Evolutionary conservation across 495 filamentous ascomycete genomes (phyloP).

Genomic region (Sordaria brevicollis): DNA sequence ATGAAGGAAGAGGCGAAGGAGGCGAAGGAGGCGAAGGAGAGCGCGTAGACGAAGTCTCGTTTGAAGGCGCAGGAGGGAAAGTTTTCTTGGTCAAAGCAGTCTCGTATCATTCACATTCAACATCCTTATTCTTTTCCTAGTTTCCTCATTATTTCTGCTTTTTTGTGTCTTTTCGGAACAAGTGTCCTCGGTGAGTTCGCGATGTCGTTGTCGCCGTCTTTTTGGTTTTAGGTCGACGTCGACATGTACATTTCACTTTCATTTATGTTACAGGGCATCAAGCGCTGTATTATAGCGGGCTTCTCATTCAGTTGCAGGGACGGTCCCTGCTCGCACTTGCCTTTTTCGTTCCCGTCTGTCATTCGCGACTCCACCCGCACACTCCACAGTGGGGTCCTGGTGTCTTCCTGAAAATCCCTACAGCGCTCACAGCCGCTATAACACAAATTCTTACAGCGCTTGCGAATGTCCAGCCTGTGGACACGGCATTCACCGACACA

Average conservation of each 20-base stretch:
- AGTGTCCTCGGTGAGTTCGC: background rate
- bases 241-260: background rate
- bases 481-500: background rate
- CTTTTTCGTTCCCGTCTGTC: background rate
- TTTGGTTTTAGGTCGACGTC: background rate
- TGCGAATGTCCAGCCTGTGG: background rate
- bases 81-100: no score
- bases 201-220: background rate
- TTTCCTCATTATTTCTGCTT: no score
- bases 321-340: background rate
- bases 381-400: no score
- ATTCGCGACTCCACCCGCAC: background rate
- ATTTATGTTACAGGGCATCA: background rate
- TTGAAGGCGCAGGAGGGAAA: no score
- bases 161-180: background rate
- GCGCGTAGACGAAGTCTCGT: no score
- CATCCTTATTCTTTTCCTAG: no score
- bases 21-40: no score
- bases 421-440: background rate
- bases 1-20: no score
- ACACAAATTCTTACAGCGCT: background rate
- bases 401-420: background rate
- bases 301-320: background rate
- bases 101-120: no score
- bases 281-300: background rate